Percentiles rank a stretch among this genome's conserved stretches.
Evolutionary conservation across 2,329 filamentous ascomycete genomes (phyloP).

Genomic region (Fusarium fujikuroi): DNA sequence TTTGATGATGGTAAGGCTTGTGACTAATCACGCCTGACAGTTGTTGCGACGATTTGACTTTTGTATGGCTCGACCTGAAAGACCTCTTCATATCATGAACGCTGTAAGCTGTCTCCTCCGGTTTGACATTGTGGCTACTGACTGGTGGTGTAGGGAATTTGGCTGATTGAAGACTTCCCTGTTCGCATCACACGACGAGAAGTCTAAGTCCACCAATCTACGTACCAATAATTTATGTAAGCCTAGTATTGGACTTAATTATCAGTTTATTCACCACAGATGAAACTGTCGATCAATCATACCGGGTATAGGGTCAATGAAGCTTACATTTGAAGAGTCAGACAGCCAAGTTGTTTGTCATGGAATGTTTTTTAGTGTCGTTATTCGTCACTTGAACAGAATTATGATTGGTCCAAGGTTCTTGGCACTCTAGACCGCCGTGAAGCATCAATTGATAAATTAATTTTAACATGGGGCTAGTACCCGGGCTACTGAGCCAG

Average conservation of each 20-base stretch:
- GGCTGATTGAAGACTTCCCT: conserved; percentile 26
- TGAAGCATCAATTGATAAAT: neutral
- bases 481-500: too few species aligned
- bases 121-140: neutral
- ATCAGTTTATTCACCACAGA: rapidly evolving
- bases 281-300: neutral
- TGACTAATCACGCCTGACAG: neutral
- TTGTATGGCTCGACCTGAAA: conserved; percentile 12
- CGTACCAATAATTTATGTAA: too few species aligned
- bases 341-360: too few species aligned
- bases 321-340: neutral
- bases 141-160: conserved; percentile 1
- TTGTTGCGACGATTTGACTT: conserved; percentile 30
- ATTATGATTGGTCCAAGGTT: neutral
- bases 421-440: neutral
- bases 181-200: conserved; percentile 9
- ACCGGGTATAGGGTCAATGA: neutral
- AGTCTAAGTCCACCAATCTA: rapidly evolving
- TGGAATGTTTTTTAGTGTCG: too few species aligned
- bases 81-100: conserved; percentile 22
- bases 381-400: too few species aligned
- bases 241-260: neutral
- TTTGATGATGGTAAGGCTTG: rapidly evolving
- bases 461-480: neutral
- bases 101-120: neutral